A percentile compares a stretch with the other conserved stretches of the same genome.
Conservation (phyloP, 441 rosid species). For the Bocquillonia castaneifolia region DNA sequence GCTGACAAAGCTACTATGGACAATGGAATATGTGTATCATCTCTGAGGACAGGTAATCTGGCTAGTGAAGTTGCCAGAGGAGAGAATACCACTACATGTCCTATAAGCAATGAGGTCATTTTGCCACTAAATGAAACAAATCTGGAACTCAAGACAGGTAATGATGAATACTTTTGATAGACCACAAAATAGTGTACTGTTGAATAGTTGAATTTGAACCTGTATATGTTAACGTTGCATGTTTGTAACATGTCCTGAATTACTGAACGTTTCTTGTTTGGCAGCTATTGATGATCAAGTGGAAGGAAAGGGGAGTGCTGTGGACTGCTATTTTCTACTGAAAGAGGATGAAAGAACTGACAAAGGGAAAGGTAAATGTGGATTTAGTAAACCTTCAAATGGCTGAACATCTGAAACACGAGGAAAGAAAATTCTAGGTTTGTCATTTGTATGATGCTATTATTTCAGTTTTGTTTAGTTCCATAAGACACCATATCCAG, state of each 20-base stretch:
- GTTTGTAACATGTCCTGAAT: background rate
- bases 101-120: slow-evolving; percentile 21
- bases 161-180: slow-evolving; percentile 24
- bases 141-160: slow-evolving; percentile 32
- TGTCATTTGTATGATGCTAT: slow-evolving; percentile 26
- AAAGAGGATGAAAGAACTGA: slow-evolving; percentile 20
- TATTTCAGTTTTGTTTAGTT: slow-evolving; percentile 5
- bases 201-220: background rate
- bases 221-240: background rate
- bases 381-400: slow-evolving; percentile 9
- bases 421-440: slow-evolving; percentile 17
- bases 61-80: slow-evolving; percentile 23
- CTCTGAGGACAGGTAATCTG: slow-evolving; percentile 12
- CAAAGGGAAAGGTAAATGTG: slow-evolving; percentile 19
- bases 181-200: background rate
- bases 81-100: slow-evolving; percentile 21
- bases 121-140: slow-evolving; percentile 21
- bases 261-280: slow-evolving; percentile 2
- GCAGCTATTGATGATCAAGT: slow-evolving; percentile 30
- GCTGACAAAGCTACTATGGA: slow-evolving; percentile 23
- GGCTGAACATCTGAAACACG: slow-evolving; percentile 16
- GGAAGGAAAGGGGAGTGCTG: slow-evolving; percentile 21
- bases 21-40: slow-evolving; percentile 20
- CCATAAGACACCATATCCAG: background rate
- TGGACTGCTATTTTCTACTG: slow-evolving; percentile 18